phyloP scores from a whole-genome alignment of 148 eudicot genomes.

The Rhododendron simsii region DNA sequence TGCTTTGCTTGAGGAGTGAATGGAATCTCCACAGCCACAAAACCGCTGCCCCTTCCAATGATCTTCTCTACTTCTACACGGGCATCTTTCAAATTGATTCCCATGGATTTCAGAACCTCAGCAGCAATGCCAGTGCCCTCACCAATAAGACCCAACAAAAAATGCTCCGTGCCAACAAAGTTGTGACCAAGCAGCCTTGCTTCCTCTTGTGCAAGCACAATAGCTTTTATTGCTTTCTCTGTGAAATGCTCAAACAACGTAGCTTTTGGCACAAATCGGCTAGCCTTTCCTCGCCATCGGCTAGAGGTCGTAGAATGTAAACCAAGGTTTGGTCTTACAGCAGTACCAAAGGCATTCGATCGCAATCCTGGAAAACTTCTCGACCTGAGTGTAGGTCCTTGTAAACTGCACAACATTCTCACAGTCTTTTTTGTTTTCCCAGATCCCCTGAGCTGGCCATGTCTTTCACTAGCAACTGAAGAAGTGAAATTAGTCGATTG shows the following conservation, averaged over 20 bases:
- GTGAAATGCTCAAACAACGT: conserved; percentile 90
- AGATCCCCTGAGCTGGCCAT: conserved; percentile 45
- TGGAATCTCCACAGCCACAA: conserved; percentile 93
- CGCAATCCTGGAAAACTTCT: conserved; percentile 65
- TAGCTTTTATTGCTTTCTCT: conserved; percentile 93
- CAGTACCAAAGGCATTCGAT: conserved; percentile 49
- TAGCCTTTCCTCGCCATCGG: conserved; percentile 36
- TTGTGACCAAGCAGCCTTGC: conserved; percentile 91
- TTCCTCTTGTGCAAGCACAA: conserved; percentile 98
- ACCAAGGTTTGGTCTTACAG: conserved; percentile 37
- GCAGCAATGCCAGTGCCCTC: conserved; percentile 99
- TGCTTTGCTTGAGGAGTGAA: conserved; percentile 96
- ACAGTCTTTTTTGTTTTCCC: conserved; percentile 40
- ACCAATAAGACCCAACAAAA: conserved; percentile 88
- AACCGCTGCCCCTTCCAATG: conserved; percentile 93
- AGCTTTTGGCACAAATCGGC: conserved; percentile 56
- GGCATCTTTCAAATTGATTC: conserved; percentile 90
- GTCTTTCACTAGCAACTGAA: conserved; percentile 46
- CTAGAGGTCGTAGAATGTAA: conserved; percentile 47
- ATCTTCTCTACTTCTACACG: conserved; percentile 98
- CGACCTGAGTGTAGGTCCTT: conserved; percentile 36
- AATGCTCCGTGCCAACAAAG: conserved; percentile 95
- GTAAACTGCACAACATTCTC: conserved; percentile 49
- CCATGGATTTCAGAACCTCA: conserved; percentile 94
- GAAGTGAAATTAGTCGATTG: conserved; percentile 50